These are phyloP conservation scores for Prototheca stagnorum DNA, from an alignment of 163 green algal genomes.

Conservation along the genomic window DNA sequence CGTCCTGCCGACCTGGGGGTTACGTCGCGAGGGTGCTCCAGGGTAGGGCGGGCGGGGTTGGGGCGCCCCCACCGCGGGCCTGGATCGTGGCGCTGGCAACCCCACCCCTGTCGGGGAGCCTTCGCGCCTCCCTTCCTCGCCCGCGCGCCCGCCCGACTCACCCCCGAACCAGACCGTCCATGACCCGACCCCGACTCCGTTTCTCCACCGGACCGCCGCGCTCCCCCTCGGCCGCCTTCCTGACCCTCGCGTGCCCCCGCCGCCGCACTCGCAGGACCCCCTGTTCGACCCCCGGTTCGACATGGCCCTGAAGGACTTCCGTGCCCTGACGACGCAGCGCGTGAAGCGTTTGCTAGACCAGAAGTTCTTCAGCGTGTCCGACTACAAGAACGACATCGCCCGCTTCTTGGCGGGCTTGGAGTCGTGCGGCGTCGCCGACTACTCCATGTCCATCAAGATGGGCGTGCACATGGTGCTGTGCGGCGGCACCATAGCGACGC, in stretches of 20 bases:
- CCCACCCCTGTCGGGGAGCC: no score
- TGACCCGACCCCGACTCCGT: no score
- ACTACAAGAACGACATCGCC: constrained; percentile 53
- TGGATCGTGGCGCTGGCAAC: no score
- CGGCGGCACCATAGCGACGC: constrained; percentile 70
- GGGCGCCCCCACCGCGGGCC: no score
- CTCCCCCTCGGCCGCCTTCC: no score
- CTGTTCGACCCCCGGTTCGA: constrained; percentile 64
- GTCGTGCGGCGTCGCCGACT: constrained; percentile 52
- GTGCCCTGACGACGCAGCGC: constrained; percentile 56
- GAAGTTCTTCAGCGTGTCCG: constrained; percentile 52
- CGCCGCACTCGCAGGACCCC: constrained; percentile 34
- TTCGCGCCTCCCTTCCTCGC: no score
- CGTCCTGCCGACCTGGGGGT: no score
- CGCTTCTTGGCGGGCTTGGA: constrained; percentile 48
- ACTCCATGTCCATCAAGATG: constrained; percentile 61
- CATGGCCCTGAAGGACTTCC: constrained; percentile 50
- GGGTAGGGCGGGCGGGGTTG: no score
- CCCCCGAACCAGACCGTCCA: no score
- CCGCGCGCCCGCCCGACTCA: no score
- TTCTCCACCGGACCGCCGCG: no score
- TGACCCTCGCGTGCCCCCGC: neutral
- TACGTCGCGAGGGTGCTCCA: no score
- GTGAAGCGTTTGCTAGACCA: constrained; percentile 43
- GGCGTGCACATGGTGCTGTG: constrained; percentile 78